Conservation (phyloP, 176 grass and related monocot species). For the Secale cereale region DNA sequence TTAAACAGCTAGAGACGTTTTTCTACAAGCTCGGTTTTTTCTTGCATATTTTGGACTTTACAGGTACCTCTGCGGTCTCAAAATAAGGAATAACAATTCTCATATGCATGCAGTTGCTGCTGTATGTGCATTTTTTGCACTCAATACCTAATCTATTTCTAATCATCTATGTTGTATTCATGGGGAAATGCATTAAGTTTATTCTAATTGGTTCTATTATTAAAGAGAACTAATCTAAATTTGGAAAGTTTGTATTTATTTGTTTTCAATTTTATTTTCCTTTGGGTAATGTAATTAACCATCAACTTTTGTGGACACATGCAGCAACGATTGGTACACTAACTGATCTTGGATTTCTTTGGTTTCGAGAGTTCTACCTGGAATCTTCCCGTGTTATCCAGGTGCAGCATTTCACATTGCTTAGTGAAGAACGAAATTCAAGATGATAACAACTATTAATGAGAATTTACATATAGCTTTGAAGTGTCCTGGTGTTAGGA, state of each 20-base stretch:
- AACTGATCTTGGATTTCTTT: constrained; percentile 98
- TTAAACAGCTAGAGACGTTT: constrained; percentile 96
- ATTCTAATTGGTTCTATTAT: neutral
- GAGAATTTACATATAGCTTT: constrained; percentile 15
- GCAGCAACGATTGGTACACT: constrained; percentile 91
- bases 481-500: neutral
- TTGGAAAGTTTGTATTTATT: neutral
- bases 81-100: constrained; percentile 21
- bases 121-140: neutral
- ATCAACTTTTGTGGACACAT: constrained; percentile 35
- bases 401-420: constrained; percentile 41
- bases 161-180: neutral
- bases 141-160: neutral
- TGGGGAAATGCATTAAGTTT: neutral
- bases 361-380: constrained; percentile 99
- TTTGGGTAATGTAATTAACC: constrained; percentile 23
- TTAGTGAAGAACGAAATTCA: constrained; percentile 19
- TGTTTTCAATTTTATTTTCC: neutral
- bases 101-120: neutral
- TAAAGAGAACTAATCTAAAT: neutral
- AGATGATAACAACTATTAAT: constrained; percentile 6
- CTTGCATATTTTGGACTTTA: constrained; percentile 98
- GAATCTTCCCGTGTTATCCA: constrained; percentile 99
- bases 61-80: constrained; percentile 44
- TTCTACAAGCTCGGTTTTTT: constrained; percentile 99